phyloP scores from a whole-genome alignment of 768 basidiomycete genomes.

The Tylopilus felleus region DNA sequence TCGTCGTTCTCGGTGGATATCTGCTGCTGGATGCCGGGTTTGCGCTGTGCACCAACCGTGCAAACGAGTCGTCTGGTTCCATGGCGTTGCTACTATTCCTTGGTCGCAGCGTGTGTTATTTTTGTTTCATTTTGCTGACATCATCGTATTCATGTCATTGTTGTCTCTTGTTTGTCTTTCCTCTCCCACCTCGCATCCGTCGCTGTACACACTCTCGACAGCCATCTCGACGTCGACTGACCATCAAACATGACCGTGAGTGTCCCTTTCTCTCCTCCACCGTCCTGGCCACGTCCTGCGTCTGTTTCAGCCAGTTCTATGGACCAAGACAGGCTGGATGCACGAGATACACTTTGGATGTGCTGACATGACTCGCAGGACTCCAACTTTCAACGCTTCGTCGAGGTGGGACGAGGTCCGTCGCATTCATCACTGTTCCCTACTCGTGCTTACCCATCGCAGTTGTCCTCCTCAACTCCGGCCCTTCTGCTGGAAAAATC shows the following conservation, averaged over 20 bases:
- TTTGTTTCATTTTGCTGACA: conserved; percentile 7
- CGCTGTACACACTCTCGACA: not conserved
- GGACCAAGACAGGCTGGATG: conserved; percentile 14
- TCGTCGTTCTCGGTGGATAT: conserved; percentile 66
- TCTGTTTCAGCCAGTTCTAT: rapidly evolving
- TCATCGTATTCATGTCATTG: conserved; percentile 4
- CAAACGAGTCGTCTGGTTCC: conserved; percentile 29
- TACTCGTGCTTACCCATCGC: conserved; percentile 1
- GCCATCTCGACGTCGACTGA: not conserved
- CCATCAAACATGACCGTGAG: conserved; percentile 23
- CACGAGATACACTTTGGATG: conserved; percentile 5
- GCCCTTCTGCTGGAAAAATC: conserved; percentile 82
- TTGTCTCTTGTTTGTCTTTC: conserved; percentile 12
- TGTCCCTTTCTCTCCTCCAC: not conserved
- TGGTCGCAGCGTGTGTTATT: too few relatives aligned
- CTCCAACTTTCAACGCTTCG: conserved; percentile 94
- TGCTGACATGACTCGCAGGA: conserved; percentile 40
- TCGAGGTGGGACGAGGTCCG: conserved; percentile 93
- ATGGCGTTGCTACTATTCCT: conserved; percentile 7
- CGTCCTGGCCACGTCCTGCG: not conserved
- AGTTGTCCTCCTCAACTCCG: conserved; percentile 91
- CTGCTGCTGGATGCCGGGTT: conserved; percentile 24
- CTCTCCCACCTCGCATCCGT: not conserved
- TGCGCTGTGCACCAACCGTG: conserved; percentile 24
- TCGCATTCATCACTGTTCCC: not conserved